Base-by-base conservation (phyloP, 2,329 filamentous ascomycete genomes). In the Biscogniauxia mediterranea region DNA sequence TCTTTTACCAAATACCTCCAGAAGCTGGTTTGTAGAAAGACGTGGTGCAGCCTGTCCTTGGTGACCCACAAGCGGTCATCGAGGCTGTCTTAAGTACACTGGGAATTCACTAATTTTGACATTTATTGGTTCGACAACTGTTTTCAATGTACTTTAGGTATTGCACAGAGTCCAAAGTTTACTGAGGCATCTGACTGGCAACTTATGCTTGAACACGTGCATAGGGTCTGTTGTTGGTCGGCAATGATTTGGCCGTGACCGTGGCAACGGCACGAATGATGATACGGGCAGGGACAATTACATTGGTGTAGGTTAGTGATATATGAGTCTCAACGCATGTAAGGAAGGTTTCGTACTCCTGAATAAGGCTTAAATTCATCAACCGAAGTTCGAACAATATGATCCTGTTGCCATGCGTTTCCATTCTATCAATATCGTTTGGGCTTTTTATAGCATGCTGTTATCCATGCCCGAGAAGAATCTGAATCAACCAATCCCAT, bases 101-200 rank as follows among this genome's bases (percentile, higher is more conserved):
- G 23, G 23, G 77, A n/a, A n/a, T n/a, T n/a, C n/a, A n/a, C n/a
- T n/a, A n/a, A n/a, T 73, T 11, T 60, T 79, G 0, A 70, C 70
- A 25, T 79, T 76, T 49, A 75, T 72, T n/a, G 77, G 77, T 0
- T 77, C 74, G 0, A 73, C 77, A 0, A 72, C 72, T 38, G 76
- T 79, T 3, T 78, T 79, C 65, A 71, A 78, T 57, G 78, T 79
- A 68, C 76, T 83, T 55, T 11, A 46, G 5, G 38, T 11, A 46
- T 46, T 11, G 17, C 38, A 11, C 7, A 2, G 38, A n/a, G 38
- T 11, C 4, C 38, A 46, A 46, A 11, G 17, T n/a, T 5, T n/a
- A n/a, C 6, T 46, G 13, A n/a, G 6, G 2, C 38, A 46, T 46
- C 38, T 5, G 38, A n/a, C 38, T n/a, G 13, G 38, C 2, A 46